These are phyloP conservation scores for Agrocybe chaxingu DNA, from an alignment of 768 basidiomycete species.

Conservation along the genomic window DNA sequence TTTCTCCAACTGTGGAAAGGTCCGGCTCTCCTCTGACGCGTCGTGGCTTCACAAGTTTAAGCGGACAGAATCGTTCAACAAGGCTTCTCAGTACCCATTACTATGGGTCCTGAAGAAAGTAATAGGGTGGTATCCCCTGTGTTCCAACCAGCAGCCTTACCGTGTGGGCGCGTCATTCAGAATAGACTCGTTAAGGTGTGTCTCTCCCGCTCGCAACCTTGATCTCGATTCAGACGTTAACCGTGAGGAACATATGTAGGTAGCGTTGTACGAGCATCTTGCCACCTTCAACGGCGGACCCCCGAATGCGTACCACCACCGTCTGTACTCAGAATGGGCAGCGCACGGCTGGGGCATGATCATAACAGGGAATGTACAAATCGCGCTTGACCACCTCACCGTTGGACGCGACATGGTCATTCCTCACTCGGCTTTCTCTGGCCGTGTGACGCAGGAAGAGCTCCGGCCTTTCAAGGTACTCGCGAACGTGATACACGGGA, in stretches of 20 bases:
- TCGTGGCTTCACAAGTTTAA: no score
- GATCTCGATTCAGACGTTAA: background rate
- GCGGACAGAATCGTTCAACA: no score
- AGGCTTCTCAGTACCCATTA: no score
- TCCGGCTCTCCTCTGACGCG: no score
- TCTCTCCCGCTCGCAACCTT: background rate
- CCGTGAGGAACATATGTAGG: constrained; percentile 38
- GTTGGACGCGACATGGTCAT: constrained; percentile 73
- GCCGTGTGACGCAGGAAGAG: constrained; percentile 34
- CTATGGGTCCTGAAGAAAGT: no score
- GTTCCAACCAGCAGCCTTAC: constrained; percentile 24
- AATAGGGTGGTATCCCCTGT: no score
- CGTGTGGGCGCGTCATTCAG: constrained; percentile 36
- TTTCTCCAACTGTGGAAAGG: no score
- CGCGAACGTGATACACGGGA: constrained; percentile 47
- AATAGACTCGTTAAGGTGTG: constrained; percentile 58
- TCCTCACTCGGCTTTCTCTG: constrained; percentile 27
- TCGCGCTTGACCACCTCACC: constrained; percentile 57
- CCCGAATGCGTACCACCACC: constrained; percentile 62
- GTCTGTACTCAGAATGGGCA: constrained; percentile 76
- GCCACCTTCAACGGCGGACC: constrained; percentile 61
- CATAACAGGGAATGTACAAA: constrained; percentile 82
- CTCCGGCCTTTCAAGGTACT: constrained; percentile 49
- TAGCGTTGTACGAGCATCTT: constrained; percentile 88
- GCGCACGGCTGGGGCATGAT: constrained; percentile 83